Base-by-base conservation (phyloP, 2,329 filamentous ascomycete species). In the Chaetothyriales sp. region DNA sequence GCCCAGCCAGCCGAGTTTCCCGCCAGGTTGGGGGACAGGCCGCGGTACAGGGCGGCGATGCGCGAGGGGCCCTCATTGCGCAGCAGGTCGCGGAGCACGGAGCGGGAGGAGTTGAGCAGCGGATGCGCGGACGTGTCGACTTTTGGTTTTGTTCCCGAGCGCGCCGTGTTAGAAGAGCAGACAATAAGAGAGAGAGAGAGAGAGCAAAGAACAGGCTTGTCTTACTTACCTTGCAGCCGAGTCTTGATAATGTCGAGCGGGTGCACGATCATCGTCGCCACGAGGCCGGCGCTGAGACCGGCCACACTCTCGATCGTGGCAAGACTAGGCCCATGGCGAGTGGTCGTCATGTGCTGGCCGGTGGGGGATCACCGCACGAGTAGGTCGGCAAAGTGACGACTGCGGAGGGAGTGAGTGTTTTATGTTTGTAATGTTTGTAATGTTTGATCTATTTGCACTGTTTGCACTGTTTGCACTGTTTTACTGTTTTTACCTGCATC, bases 171-270 rank as follows among this genome's bases (percentile, higher is more conserved):
- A 5, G 46, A 26, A 46, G 12, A n/a, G 50, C 9, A 20, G 48
- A n/a, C 68, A 63, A 18, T 69, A 61, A 25, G 68, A 56, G 44
- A 64, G 61, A 44, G 10, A 39, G 45, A 47, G 42, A 51, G 2
- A 22, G n/a, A 36, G 19, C 18, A 48, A n/a, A 46, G 20, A 10
- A 15, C 26, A 22, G n/a, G 19, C 22, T 32, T 47, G 7, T 46
- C 45, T 19, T 42, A 64, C 71, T 52, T 71, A 88, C 86, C 81
- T 71, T 98, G 92, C 64, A 98, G 80, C 57, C 92, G 84, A 54
- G 90, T 96, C 75, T 98, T 98, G 65, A 96, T 81, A 57, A 98
- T 81, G 70, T 98, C 92, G 53, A 98, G 79, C 28, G 92, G 92
- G 60, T 96, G 90, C 49, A 92, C 84, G 51, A 81, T 82, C 47